These are phyloP conservation scores for Zymoseptoria tritici DNA, from an alignment of 2,329 filamentous ascomycete species.

Conservation along the genomic window DNA sequence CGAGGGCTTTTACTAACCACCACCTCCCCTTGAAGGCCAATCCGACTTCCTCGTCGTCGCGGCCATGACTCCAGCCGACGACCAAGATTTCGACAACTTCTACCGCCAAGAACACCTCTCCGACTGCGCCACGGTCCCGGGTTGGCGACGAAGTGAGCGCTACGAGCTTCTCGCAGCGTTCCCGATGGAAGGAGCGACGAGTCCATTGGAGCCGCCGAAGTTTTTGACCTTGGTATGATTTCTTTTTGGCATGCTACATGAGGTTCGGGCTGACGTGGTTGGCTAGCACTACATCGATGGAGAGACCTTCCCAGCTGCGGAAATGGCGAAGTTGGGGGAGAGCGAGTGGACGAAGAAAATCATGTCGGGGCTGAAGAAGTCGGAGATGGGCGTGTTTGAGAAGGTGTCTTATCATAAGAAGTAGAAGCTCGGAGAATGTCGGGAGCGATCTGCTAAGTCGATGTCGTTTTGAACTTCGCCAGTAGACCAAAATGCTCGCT, in stretches of 20 bases:
- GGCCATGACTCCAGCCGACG: conserved; percentile 10
- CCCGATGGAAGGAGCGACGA: not conserved
- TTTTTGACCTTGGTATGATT: conserved; percentile 10
- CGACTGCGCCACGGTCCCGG: conserved; percentile 5
- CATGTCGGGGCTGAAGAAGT: conserved; percentile 11
- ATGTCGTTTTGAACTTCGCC: not conserved
- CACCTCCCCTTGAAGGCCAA: no score
- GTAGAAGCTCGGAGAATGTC: not conserved
- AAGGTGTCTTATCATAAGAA: conserved; percentile 7
- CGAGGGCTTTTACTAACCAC: no score
- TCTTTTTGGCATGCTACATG: not conserved
- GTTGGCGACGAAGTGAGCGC: conserved; percentile 10
- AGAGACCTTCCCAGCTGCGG: conserved; percentile 5
- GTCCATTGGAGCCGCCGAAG: conserved; percentile 3
- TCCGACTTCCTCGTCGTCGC: conserved; percentile 9
- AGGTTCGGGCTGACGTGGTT: not conserved
- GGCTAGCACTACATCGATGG: conserved; percentile 14
- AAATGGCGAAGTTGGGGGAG: conserved; percentile 6
- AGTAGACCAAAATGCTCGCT: not conserved
- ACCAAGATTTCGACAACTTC: conserved; percentile 12
- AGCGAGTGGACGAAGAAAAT: conserved; percentile 13
- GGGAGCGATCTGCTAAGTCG: not conserved
- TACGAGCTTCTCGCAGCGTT: conserved; percentile 7
- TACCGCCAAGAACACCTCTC: conserved; percentile 11
- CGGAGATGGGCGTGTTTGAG: conserved; percentile 6